Base-by-base conservation (phyloP, 805 yeast genomes). In the Candida boidinii region DNA sequence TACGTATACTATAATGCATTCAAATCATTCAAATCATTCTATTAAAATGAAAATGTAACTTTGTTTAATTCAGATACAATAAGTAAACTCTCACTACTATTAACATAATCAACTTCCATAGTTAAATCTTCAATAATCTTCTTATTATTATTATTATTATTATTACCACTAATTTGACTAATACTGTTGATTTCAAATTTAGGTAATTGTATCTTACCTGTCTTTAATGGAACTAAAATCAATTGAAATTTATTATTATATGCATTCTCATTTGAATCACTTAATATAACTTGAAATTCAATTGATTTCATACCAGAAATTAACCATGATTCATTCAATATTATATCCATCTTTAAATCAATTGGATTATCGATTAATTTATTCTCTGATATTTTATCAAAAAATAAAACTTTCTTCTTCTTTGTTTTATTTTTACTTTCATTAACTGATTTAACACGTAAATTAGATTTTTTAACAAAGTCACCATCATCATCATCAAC, bases 131-230 rank as follows among this genome's bases (percentile, higher is more conserved):
- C 7, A 17, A 12, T n/a, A 17, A n/a, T 17, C 15, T 55, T 65
- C 38, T n/a, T n/a, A n/a, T n/a, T n/a, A n/a, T n/a, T n/a, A 53
- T 62, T 31, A 23, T 51, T 43, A 41, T 52, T 54, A 7, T 66
- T 46, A 12, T 43, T 32, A 24, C n/a, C n/a, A n/a, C n/a, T n/a
- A n/a, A n/a, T n/a, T n/a, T n/a, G n/a, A n/a, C n/a, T n/a, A n/a
- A 49, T 27, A 23, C 43, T 49, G 26, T 52, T 56, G 13, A 80
- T 62, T 20, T 66, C 69, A 4, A 84, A 60, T 34, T 62, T 68
- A 0, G 96, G 96, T 23, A 83, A 60, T 2, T 64, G 55, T 8
- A 88, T 49, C 37, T 78, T 76, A 0, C 97, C 96, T 16, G 78
- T 73, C 39, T 73, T 79, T 33, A 86, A 52, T 1, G 97, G 96